phyloP scores from a whole-genome alignment of 306 rosid genomes.

The Lathyrus aphaca region DNA sequence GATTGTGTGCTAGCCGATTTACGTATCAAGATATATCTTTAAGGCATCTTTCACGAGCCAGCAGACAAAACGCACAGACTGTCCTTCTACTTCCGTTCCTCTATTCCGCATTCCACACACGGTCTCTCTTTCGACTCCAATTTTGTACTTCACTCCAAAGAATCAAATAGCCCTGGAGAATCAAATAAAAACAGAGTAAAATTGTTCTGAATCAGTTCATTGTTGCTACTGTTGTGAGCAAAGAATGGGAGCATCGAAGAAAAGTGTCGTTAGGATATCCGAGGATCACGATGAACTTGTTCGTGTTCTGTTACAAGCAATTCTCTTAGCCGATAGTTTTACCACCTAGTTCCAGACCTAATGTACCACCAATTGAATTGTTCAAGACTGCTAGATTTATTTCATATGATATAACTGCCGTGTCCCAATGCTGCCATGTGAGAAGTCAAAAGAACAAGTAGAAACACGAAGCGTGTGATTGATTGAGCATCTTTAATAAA shows the following conservation, averaged over 20 bases:
- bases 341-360: slow-evolving; percentile 90
- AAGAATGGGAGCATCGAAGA: slow-evolving; percentile 78
- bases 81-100: neutral
- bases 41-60: too few relatives aligned
- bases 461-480: too few relatives aligned
- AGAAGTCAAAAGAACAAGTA: too few relatives aligned
- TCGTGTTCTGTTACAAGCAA: slow-evolving; percentile 81
- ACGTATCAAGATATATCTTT: too few relatives aligned
- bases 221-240: neutral
- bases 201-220: neutral
- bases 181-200: neutral
- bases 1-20: too few relatives aligned
- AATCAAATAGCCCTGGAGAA: neutral
- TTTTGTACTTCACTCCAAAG: neutral
- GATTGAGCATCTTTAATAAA: too few relatives aligned
- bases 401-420: too few relatives aligned
- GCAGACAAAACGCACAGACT: neutral
- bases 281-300: slow-evolving; percentile 84
- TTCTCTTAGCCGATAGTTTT: slow-evolving; percentile 91
- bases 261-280: slow-evolving; percentile 65
- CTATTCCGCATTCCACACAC: neutral
- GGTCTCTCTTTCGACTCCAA: neutral
- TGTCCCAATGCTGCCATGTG: too few relatives aligned
- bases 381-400: too few relatives aligned
- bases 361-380: too few relatives aligned